phyloP scores from a whole-genome alignment of 2,329 filamentous ascomycete genomes.

The Arachnopeziza araneosa region DNA sequence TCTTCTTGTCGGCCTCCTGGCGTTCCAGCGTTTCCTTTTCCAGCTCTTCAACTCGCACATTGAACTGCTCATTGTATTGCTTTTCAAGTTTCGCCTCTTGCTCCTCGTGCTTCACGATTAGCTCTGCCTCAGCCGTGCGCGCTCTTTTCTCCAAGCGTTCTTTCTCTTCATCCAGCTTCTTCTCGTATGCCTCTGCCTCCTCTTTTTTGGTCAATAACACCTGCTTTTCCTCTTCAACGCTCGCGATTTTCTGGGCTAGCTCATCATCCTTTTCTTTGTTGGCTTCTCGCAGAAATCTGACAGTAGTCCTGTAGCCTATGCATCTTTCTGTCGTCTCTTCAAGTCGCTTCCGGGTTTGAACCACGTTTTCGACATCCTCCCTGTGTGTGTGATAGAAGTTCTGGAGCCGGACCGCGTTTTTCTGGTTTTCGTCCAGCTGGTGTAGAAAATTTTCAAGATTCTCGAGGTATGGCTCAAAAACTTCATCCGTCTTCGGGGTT shows the following conservation, averaged over 20 bases:
- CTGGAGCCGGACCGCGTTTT: neutral
- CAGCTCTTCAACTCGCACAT: constrained; percentile 1
- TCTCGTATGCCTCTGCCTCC: neutral
- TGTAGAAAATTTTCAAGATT: constrained; percentile 1
- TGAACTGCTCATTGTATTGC: neutral
- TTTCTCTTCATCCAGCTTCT: constrained; percentile 6
- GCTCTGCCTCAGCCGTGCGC: constrained; percentile 2
- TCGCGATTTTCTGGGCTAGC: constrained; percentile 1
- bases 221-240: constrained; percentile 3
- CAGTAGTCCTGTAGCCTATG: neutral
- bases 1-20: constrained; percentile 8
- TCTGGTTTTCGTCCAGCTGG: constrained; percentile 3
- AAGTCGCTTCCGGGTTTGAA: constrained; percentile 5
- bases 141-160: neutral
- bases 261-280: constrained; percentile 1
- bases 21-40: constrained; percentile 3
- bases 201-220: neutral
- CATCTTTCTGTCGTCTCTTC: constrained; percentile 3
- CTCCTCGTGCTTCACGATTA: constrained; percentile 2
- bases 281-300: neutral
- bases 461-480: constrained; percentile 1
- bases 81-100: constrained; percentile 2
- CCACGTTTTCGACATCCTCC: constrained; percentile 3
- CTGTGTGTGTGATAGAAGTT: constrained; percentile 2
- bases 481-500: constrained; percentile 1